Percentiles rank a stretch among this genome's conserved stretches.
phyloP scores from a whole-genome alignment of 495 filamentous ascomycete species.

The Cairneyella variabilis region DNA sequence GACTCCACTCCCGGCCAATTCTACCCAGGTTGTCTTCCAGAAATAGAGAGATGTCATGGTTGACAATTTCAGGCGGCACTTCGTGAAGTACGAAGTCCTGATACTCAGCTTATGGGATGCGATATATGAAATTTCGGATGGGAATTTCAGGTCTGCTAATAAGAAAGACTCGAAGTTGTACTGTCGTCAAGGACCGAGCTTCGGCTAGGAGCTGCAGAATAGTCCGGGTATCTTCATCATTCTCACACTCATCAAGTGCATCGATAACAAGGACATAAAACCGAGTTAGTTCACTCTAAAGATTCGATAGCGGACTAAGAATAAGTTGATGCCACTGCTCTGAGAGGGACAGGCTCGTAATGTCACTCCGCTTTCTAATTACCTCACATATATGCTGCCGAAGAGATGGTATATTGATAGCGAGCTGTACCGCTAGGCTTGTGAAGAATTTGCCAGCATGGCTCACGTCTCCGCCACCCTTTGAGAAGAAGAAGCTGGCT shows the following conservation, averaged over 20 bases:
- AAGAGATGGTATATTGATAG: conserved; percentile 1
- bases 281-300: conserved; percentile 30
- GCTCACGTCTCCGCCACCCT: too few relatives aligned
- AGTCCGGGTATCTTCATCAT: conserved; percentile 18
- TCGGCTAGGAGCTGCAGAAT: conserved; percentile 24
- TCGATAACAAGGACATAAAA: conserved; percentile 18
- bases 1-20: conserved; percentile 2
- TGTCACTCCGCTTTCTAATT: conserved; percentile 14
- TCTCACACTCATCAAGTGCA: conserved; percentile 26
- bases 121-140: conserved; percentile 13
- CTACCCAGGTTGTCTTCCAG: conserved; percentile 12
- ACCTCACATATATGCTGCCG: conserved; percentile 10
- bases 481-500: too few relatives aligned
- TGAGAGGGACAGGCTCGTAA: conserved; percentile 13
- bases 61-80: conserved; percentile 3
- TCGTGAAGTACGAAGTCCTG: too few relatives aligned
- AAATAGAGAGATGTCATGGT: too few relatives aligned
- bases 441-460: too few relatives aligned
- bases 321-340: conserved; percentile 24
- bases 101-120: conserved; percentile 7
- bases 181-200: conserved; percentile 13
- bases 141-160: conserved; percentile 32
- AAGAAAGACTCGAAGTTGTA: too few relatives aligned
- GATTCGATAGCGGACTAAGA: conserved; percentile 18
- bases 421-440: conserved; percentile 11